A percentile compares a stretch with the other conserved stretches of the same genome.
These are phyloP conservation scores for Aspergillus aculeatinus DNA, from an alignment of 2,329 filamentous ascomycete genomes.

Conservation along the genomic window DNA sequence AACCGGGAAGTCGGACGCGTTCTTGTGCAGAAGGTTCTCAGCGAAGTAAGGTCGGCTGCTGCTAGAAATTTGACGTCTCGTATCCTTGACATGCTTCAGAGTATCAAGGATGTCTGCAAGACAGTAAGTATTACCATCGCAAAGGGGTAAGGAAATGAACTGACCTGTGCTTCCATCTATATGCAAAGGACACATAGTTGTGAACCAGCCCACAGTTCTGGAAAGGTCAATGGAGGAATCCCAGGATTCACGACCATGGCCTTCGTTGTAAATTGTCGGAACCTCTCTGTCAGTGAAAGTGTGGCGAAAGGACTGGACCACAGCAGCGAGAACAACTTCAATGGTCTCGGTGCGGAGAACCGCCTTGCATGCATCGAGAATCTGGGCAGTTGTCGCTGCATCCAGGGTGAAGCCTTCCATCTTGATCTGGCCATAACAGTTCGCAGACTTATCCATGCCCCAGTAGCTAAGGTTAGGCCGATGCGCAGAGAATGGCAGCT, in stretches of 20 bases:
- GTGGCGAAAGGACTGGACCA: constrained; percentile 46
- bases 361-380: constrained; percentile 34
- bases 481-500: constrained; percentile 31
- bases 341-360: constrained; percentile 39
- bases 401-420: constrained; percentile 36
- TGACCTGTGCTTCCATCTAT: constrained; percentile 30
- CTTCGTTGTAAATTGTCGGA: constrained; percentile 51
- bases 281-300: constrained; percentile 44
- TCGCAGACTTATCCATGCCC: constrained; percentile 34
- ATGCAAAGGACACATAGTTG: constrained; percentile 47
- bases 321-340: constrained; percentile 38
- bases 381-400: constrained; percentile 31
- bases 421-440: constrained; percentile 37
- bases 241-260: constrained; percentile 51
- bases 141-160: background rate
- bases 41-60: constrained; percentile 40
- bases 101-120: constrained; percentile 29
- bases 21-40: constrained; percentile 27
- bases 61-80: constrained; percentile 33
- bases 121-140: constrained; percentile 12
- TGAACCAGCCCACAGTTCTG: constrained; percentile 53
- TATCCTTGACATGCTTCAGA: constrained; percentile 41
- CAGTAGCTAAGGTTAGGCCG: constrained; percentile 37
- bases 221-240: constrained; percentile 47
- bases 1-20: constrained; percentile 37